Evolutionary conservation across 495 filamentous ascomycete species (phyloP), one percentile per base, ranked within the genome.

Genomic region (Talaromyces ruber): DNA sequence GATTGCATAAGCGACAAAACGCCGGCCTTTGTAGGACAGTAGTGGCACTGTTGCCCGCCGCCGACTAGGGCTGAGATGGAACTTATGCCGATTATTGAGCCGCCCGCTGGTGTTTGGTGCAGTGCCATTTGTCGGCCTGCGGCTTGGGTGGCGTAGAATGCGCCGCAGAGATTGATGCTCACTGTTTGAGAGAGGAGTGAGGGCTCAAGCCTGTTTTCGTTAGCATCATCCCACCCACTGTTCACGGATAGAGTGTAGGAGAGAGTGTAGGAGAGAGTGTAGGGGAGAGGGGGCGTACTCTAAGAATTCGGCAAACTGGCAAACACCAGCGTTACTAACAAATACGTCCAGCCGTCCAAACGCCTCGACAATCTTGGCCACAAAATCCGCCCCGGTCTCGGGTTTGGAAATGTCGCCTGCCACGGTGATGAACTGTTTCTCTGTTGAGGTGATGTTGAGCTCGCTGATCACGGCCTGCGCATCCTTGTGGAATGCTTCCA

Each of bases 1-100:
- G 85, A 89, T 76, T 97, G 92, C 87, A 96, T 96, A 24, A 97
- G 78, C 54, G 83, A 88, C 30, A 91, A 64, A 1, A 97, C 81
- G 3, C 91, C 92, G 0, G 92, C 92, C 70, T 97, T 97, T 11
- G 92, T 96, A 2, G 92, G 92, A 22, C 92, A 96, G 72, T 96
- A 97, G 65, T 97, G 92, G 25, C 84, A 85, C 74, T 97, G 92
- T 53, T 77, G 75, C 0, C 83, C 88, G 21, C 92, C 92, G 30
- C 92, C 92, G 0, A 96, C 92, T 2, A 95, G 80, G 3, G 92
- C 92, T 7, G 83, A 87, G 65, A 96, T 93, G n/a, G 86, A 90
- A 18, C 83, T 88, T 18, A 96, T 82, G 0, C 83, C 91, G 65
- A 97, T 95, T 65, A 97, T 94, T 34, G 82, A 85, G 9, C 92